A percentile compares a stretch with the other conserved stretches of the same genome.
These are phyloP conservation scores for Blepharisma japonicum DNA, from an alignment of 73 alveolate species.

Conservation along the genomic window DNA sequence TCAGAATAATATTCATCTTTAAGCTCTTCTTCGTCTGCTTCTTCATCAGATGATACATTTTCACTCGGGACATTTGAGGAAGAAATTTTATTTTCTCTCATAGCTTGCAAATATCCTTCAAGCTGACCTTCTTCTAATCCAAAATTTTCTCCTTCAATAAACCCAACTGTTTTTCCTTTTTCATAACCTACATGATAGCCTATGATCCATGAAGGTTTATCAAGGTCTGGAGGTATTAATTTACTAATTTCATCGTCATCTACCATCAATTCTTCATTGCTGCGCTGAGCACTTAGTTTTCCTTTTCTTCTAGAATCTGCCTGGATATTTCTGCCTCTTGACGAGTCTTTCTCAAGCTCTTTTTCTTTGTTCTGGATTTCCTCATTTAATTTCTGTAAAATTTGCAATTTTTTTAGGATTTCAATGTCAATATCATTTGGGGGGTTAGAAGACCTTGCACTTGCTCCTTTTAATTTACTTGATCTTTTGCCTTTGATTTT, in stretches of 20 bases:
- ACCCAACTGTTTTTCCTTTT: neutral
- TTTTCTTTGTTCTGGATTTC: neutral
- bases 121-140: slow-evolving; percentile 17
- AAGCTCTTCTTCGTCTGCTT: neutral
- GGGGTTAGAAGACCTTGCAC: too few relatives aligned
- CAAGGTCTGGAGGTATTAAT: neutral
- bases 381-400: too few relatives aligned
- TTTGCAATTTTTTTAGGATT: too few relatives aligned
- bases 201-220: neutral
- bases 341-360: neutral
- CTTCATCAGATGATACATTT: neutral
- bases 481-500: too few relatives aligned
- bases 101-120: slow-evolving; percentile 19
- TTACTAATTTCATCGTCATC: neutral
- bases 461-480: too few relatives aligned
- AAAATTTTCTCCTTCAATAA: neutral
- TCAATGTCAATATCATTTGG: too few relatives aligned
- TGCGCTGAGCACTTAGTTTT: neutral
- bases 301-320: neutral
- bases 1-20: slow-evolving; percentile 7
- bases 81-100: slow-evolving; percentile 1
- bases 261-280: neutral
- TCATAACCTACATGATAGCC: slow-evolving; percentile 9
- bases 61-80: neutral
- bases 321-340: neutral